These are phyloP conservation scores for Nyssa sinensis DNA, from an alignment of 148 eudicot genomes.

Conservation along the genomic window DNA sequence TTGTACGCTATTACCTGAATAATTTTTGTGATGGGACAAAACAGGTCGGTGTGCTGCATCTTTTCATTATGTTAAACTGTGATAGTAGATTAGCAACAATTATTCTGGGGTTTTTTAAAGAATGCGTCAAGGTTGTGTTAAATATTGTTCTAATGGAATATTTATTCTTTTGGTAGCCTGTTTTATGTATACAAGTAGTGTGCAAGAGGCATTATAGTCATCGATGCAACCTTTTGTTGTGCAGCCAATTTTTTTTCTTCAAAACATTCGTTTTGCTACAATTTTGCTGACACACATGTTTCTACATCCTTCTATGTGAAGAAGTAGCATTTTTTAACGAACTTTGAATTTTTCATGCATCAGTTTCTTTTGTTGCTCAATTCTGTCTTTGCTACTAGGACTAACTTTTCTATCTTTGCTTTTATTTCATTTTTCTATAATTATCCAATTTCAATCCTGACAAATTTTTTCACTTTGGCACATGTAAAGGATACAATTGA, in stretches of 20 bases:
- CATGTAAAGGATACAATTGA: constrained; percentile 85
- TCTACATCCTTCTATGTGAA: not conserved
- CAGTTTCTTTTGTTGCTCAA: not conserved
- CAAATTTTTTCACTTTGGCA: constrained; percentile 1
- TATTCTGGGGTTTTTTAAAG: no score
- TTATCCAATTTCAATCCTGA: not conserved
- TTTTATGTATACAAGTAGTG: not conserved
- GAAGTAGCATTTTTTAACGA: not conserved
- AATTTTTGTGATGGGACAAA: constrained; percentile 88
- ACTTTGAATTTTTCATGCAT: not conserved
- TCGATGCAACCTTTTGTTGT: not conserved
- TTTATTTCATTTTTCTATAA: not conserved
- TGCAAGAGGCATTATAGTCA: not conserved
- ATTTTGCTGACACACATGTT: not conserved
- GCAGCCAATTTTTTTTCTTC: not conserved
- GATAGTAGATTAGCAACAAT: not conserved
- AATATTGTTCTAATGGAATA: not conserved
- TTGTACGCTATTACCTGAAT: constrained; percentile 84
- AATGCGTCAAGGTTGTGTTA: not conserved
- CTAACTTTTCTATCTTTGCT: not conserved
- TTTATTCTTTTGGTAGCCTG: not conserved
- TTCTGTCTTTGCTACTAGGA: not conserved
- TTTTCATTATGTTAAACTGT: not conserved
- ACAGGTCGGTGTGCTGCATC: constrained; percentile 55
- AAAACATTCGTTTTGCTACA: not conserved